Percentiles rank a stretch among this genome's conserved stretches.
These are phyloP conservation scores for Ophiognomonia clavigignenti-juglandacearum DNA, from an alignment of 2,329 filamentous ascomycete genomes.

Conservation along the genomic window DNA sequence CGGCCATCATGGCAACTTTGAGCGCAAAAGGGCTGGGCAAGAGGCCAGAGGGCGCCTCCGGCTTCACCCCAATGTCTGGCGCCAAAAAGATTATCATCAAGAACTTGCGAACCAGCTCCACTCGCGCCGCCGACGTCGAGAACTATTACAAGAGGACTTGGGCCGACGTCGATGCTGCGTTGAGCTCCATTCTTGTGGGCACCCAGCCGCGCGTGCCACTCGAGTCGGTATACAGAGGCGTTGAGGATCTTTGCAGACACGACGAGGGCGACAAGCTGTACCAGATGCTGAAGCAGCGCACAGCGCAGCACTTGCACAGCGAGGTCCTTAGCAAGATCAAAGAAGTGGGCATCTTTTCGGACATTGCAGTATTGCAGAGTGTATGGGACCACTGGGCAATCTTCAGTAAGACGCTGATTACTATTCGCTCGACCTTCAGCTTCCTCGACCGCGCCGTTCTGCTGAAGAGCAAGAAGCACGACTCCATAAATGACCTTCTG, in stretches of 20 bases:
- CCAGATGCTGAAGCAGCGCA: conserved; percentile 59
- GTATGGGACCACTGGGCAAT: conserved; percentile 60
- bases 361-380: conserved; percentile 58
- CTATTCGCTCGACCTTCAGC: conserved; percentile 84
- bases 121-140: conserved; percentile 56
- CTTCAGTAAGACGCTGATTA: conserved; percentile 68
- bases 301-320: conserved; percentile 62
- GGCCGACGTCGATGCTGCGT: conserved; percentile 66
- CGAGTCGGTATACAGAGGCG: conserved; percentile 82
- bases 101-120: conserved; percentile 68
- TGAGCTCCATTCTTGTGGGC: conserved; percentile 68
- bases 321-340: conserved; percentile 53
- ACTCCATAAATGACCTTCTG: conserved; percentile 76
- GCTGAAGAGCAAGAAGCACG: conserved; percentile 63
- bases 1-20: conserved; percentile 18
- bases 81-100: conserved; percentile 89
- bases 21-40: conserved; percentile 30
- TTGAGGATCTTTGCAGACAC: conserved; percentile 86
- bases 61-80: conserved; percentile 69
- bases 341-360: conserved; percentile 43
- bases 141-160: conserved; percentile 75
- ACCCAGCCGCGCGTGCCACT: conserved; percentile 64
- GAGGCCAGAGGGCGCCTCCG: conserved; percentile 31
- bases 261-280: conserved; percentile 66
- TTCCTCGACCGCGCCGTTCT: conserved; percentile 90